These are phyloP conservation scores for Athelia sp. DNA, from an alignment of 1,284 basidiomycete genomes.

Conservation along the genomic window DNA sequence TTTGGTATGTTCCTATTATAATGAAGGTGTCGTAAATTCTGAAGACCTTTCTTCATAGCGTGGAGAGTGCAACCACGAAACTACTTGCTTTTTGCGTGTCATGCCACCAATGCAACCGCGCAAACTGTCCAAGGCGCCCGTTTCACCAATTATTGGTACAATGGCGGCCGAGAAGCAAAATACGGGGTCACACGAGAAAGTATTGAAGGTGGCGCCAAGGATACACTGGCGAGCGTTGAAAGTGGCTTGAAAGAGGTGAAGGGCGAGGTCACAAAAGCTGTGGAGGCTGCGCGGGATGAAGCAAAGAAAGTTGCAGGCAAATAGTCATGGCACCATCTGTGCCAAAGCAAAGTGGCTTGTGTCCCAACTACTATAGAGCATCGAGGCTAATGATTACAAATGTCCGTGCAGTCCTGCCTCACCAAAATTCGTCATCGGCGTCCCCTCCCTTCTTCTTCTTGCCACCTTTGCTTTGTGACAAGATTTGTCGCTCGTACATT, in stretches of 20 bases:
- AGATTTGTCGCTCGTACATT: conserved; percentile 89
- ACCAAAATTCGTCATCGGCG: conserved; percentile 91
- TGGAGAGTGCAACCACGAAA: conserved; percentile 95
- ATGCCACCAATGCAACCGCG: conserved; percentile 85
- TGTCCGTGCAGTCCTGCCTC: conserved; percentile 9
- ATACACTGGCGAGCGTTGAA: conserved; percentile 11
- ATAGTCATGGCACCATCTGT: conserved; percentile 6
- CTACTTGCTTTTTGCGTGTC: conserved; percentile 91
- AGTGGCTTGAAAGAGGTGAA: conserved; percentile 25
- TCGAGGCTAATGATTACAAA: neutral
- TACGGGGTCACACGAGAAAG: conserved; percentile 31
- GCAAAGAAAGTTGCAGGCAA: conserved; percentile 31
- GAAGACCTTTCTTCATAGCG: conserved; percentile 37
- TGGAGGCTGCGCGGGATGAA: conserved; percentile 35
- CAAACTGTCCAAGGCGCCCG: conserved; percentile 80
- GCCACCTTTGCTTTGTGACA: conserved; percentile 63
- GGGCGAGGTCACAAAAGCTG: conserved; percentile 46
- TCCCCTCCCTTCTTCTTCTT: conserved; percentile 69
- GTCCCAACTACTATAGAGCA: neutral
- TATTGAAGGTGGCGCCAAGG: too few species aligned
- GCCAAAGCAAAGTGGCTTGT: neutral
- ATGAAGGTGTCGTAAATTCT: neutral
- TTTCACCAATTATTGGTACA: conserved; percentile 87
- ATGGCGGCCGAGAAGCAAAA: conserved; percentile 71
- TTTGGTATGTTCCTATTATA: conserved; percentile 58